Evolutionary conservation across 495 filamentous ascomycete genomes (phyloP), one percentile per base, ranked within the genome.

Genomic region (Terfezia boudieri): DNA sequence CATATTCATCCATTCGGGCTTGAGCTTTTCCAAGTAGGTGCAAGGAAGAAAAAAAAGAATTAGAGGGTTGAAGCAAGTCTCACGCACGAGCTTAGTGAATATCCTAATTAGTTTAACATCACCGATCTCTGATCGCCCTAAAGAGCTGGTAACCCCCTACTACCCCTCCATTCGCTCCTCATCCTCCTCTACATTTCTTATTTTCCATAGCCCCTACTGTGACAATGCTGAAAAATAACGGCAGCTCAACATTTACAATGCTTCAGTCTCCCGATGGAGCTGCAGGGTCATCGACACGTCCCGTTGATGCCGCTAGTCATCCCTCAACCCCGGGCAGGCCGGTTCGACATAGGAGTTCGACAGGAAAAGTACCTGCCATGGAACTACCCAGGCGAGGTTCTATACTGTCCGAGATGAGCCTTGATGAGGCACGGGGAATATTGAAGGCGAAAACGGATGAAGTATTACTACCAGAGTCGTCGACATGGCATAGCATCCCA

Each of bases 401-500:
- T 46, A 14, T 46, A 5, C 41, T 46, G 14, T 46, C 41, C 17
- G 41, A 46, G 4, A 46, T 46, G 8, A 46, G 41, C 41, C 41
- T 46, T 5, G 41, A 46, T 4, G 41, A 46, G 41, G 41, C 41
- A 14, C 41, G 41, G 17, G 41, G 12, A 2, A 14, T 46, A 46
- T 6, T 46, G 12, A 14, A 20, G 41, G 41, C 41, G 14, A 46
- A 46, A 46, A 46, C 41, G 14, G 41, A 46, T 20, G 41, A 46
- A 20, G 17, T 46, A 8, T 6, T 46, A 1, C 2, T 6, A 14
- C 14, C 41, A 46, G 41, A 46, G 41, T 46, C 41, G 41, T 14
- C 41, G 17, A 46, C 41, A 51, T 90, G 83, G 79, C 77, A 89
- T 59, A 83, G 77, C 0, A 69, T 82, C 2, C 87, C 92, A 0